Evolutionary conservation across 2,329 filamentous ascomycete species (phyloP).

Genomic region (Pseudopithomyces maydicus): DNA sequence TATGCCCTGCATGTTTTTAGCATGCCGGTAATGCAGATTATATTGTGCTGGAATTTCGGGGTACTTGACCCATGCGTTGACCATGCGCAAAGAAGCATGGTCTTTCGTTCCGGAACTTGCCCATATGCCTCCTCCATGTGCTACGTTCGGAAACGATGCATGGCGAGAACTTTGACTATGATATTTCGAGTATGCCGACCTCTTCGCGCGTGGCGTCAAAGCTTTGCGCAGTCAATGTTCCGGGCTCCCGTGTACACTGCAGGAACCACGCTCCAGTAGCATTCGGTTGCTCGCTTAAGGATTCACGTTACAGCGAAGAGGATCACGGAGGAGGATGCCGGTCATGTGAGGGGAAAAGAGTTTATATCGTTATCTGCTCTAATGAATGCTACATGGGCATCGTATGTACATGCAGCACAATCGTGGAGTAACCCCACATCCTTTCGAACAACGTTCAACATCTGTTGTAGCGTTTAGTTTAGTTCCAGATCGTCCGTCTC

Average conservation of each 20-base stretch:
- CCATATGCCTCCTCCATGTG: too few species aligned
- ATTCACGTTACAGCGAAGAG: conserved; percentile 2
- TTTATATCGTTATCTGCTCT: not conserved
- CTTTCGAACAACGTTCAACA: not conserved
- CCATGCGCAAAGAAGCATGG: too few species aligned
- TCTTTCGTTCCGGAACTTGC: too few species aligned
- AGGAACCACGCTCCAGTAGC: not conserved
- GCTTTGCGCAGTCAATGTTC: not conserved
- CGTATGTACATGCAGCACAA: not conserved
- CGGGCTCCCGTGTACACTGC: not conserved
- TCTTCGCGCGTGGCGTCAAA: conserved; percentile 2
- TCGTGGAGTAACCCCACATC: not conserved
- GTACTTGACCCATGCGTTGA: not conserved
- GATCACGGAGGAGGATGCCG: not conserved
- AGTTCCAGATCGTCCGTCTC: conserved; percentile 3
- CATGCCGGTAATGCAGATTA: not conserved
- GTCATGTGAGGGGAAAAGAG: not conserved
- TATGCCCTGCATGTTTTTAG: not conserved
- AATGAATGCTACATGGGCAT: conserved; percentile 2
- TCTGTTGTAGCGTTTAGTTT: not conserved
- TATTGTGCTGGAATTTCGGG: not conserved
- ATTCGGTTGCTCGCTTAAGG: conserved; percentile 3
- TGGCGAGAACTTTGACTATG: not conserved
- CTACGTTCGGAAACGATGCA: too few species aligned
- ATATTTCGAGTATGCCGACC: conserved; percentile 2